Conservation (phyloP, 2,329 filamentous ascomycete species). For the Pseudogymnoascus sp. region DNA sequence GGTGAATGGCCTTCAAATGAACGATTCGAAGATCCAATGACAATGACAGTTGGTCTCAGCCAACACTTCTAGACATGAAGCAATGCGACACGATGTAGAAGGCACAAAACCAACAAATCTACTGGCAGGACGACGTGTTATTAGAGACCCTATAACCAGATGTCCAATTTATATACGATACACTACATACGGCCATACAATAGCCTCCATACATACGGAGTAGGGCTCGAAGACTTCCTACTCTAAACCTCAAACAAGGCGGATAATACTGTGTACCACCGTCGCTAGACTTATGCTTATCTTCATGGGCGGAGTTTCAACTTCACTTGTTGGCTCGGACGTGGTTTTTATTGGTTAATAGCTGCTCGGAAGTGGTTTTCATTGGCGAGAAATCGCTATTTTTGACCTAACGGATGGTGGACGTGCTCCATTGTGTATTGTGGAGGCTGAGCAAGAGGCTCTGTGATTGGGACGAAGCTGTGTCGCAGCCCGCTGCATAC, state of each 20-base stretch:
- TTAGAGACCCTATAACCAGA: not conserved
- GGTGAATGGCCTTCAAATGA: not conserved
- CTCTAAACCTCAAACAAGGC: not conserved
- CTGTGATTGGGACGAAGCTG: not conserved
- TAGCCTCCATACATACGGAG: not conserved
- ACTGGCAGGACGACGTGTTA: not conserved
- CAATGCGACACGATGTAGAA: not conserved
- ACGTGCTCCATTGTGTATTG: not conserved
- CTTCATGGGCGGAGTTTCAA: not conserved
- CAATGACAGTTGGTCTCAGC: not conserved
- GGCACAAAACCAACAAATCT: not conserved
- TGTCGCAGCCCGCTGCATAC: not conserved
- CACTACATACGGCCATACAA: not conserved
- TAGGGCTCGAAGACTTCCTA: not conserved
- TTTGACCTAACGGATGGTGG: not conserved
- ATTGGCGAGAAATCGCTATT: constrained; percentile 1
- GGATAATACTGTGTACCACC: not conserved
- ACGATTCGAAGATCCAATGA: not conserved
- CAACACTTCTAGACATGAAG: not conserved
- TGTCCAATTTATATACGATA: not conserved
- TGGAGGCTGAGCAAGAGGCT: constrained; percentile 4
- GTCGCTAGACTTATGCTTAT: not conserved
- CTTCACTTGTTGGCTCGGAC: not conserved
- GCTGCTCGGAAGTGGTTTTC: not conserved
- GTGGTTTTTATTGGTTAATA: not conserved